Evolutionary conservation across 495 filamentous ascomycete genomes (phyloP), one percentile per base, ranked within the genome.

Genomic region (Aspergillus mulundensis): DNA sequence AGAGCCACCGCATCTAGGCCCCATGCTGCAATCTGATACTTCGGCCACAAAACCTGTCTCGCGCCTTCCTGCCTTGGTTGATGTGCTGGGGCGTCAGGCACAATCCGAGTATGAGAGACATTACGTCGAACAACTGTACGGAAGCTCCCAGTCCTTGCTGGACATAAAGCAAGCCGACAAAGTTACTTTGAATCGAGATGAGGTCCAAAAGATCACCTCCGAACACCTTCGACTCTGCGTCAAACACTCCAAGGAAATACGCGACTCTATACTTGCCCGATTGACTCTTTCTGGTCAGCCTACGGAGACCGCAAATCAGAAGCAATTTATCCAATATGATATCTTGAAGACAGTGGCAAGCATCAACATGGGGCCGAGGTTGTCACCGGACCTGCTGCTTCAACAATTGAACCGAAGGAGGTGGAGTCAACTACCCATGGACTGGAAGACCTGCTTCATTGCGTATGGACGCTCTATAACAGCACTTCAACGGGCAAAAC

Each of bases 391-490:
- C 7, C 43, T 64, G 14, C n/a, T 69, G 1, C 51, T 70, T 16
- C 30, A 59, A 19, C 67, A 65, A 32, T 49, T 70, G 7, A 42
- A 38, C 1, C 51, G 42, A 15, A 20, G 61, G n/a, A 15, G 51
- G 20, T 69, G 64, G 64, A 14, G 10, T 34, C n/a, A 14, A 23
- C 43, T 70, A 11, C 12, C 36, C 0, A n/a, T 39, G 0, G 18
- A 21, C 1, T 68, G 67, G 67, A 62, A 64, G 45, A 1, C 24
- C 11, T 60, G 53, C 30, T 56, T 70, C 15, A 38, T 70, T 19
- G 38, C 58, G 12, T 79, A 77, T 56, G 77, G 69, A 5, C 42
- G 65, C 40, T 62, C 73, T 0, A 62, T 81, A 10, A 68, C 73
- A 10, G 52, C 63, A 6, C 16, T 81, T 0, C 76, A 79, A 39